phyloP scores from a whole-genome alignment of 2,329 filamentous ascomycete genomes.

The Drechslerella dactyloides region DNA sequence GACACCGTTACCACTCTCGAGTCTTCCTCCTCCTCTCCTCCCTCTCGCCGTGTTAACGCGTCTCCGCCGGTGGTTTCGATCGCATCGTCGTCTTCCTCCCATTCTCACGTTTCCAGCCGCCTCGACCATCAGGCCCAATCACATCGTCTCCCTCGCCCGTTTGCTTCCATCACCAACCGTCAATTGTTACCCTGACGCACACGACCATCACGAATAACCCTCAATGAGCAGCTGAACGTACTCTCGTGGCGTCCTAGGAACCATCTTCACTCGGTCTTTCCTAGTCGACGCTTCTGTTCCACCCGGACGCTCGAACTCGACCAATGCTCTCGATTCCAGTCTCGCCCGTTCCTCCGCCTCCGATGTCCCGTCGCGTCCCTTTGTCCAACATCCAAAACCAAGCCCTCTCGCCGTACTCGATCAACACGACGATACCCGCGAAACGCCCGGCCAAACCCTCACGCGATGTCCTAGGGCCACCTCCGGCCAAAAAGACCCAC shows the following conservation, averaged over 20 bases:
- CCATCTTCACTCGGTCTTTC: slow-evolving; percentile 10
- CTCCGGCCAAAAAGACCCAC: slow-evolving; percentile 44
- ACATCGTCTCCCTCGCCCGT: not conserved
- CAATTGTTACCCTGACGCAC: not conserved
- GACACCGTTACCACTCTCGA: not conserved
- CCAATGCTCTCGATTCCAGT: slow-evolving; percentile 47
- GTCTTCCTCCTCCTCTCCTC: slow-evolving; percentile 3
- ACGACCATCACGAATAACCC: not conserved
- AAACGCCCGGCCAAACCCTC: slow-evolving; percentile 40
- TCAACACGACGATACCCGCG: slow-evolving; percentile 28
- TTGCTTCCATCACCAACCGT: not conserved
- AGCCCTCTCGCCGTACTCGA: slow-evolving; percentile 18
- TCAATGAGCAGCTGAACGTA: slow-evolving; percentile 30
- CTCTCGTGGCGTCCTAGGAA: slow-evolving; percentile 16
- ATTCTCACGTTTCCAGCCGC: no score
- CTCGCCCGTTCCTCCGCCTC: slow-evolving; percentile 41
- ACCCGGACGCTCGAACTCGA: not conserved
- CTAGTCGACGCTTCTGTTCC: not conserved
- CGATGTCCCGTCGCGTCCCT: slow-evolving; percentile 47
- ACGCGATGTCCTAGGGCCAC: slow-evolving; percentile 35
- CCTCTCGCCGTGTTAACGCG: no score
- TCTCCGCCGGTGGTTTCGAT: no score
- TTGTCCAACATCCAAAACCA: slow-evolving; percentile 47
- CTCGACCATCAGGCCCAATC: not conserved
- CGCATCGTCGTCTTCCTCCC: no score